Conservation (phyloP, 1,139 yeast species). For the Pichia sp. region DNA sequence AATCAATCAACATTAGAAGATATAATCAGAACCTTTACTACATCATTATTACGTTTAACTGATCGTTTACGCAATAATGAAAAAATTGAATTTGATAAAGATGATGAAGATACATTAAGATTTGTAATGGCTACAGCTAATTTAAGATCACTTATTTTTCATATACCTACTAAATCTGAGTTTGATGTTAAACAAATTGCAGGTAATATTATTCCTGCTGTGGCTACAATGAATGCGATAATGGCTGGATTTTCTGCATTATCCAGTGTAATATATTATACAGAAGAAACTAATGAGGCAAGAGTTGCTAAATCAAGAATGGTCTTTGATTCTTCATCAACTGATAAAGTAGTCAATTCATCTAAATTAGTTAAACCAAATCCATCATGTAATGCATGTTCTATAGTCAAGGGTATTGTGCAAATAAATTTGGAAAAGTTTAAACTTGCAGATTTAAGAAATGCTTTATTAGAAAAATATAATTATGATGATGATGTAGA, state of each 20-base stretch:
- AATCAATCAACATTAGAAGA: slow-evolving; percentile 70
- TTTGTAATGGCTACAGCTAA: slow-evolving; percentile 89
- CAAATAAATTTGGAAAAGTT: slow-evolving; percentile 30
- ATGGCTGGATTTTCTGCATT: slow-evolving; percentile 84
- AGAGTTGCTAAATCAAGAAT: slow-evolving; percentile 38
- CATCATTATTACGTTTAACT: slow-evolving; percentile 47
- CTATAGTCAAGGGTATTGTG: slow-evolving; percentile 50
- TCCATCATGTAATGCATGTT: slow-evolving; percentile 67
- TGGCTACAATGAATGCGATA: slow-evolving; percentile 95
- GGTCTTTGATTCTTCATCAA: slow-evolving; percentile 64
- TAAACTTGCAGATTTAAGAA: slow-evolving; percentile 42
- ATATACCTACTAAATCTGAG: slow-evolving; percentile 66
- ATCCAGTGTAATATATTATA: slow-evolving; percentile 57
- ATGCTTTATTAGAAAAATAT: slow-evolving; percentile 41
- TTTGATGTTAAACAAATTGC: slow-evolving; percentile 92
- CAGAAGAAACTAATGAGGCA: slow-evolving; percentile 14
- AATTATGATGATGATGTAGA: slow-evolving; percentile 62
- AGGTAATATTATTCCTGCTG: slow-evolving; percentile 96
- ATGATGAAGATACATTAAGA: slow-evolving; percentile 82
- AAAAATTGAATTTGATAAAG: slow-evolving; percentile 76
- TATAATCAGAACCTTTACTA: slow-evolving; percentile 54
- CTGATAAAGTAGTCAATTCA: slow-evolving; percentile 55
- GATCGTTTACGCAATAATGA: slow-evolving; percentile 40
- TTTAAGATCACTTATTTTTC: slow-evolving; percentile 66
- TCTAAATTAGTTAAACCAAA: slow-evolving; percentile 59